These are phyloP conservation scores for Striga asiatica DNA, from an alignment of 257 asterid genomes.

Conservation along the genomic window DNA sequence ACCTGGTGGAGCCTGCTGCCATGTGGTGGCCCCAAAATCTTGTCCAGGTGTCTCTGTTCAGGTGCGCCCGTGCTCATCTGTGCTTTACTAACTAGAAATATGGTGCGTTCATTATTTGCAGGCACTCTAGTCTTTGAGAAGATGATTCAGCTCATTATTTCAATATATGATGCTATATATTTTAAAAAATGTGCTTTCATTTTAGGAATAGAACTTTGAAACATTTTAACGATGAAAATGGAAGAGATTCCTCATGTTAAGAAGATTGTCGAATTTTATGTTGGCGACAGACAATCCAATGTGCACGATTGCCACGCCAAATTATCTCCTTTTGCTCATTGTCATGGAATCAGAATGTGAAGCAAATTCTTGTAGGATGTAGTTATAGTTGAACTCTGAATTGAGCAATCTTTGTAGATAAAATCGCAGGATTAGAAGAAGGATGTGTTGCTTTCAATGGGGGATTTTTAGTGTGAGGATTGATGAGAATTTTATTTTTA, in stretches of 20 bases:
- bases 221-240: too few relatives aligned
- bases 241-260: background rate
- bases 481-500: too few relatives aligned
- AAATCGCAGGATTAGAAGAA: too few relatives aligned
- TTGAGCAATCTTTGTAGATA: too few relatives aligned
- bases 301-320: background rate
- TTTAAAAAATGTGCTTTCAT: too few relatives aligned
- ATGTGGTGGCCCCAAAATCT: conserved; percentile 99
- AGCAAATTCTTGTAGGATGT: background rate
- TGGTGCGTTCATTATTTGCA: background rate
- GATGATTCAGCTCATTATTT: background rate
- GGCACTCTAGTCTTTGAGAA: too few relatives aligned
- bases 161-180: background rate
- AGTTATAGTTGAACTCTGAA: too few relatives aligned
- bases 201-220: too few relatives aligned
- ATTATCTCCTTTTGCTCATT: background rate
- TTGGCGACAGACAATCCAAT: background rate
- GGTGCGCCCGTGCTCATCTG: conserved; percentile 25
- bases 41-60: conserved; percentile 86
- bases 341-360: background rate
- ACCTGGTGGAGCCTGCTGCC: conserved; percentile 85
- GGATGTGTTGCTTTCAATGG: background rate
- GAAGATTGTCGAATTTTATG: background rate
- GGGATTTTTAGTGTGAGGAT: background rate
- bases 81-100: background rate